Conservation (phyloP, 306 rosid genomes). For the Cucumis hystrix region DNA sequence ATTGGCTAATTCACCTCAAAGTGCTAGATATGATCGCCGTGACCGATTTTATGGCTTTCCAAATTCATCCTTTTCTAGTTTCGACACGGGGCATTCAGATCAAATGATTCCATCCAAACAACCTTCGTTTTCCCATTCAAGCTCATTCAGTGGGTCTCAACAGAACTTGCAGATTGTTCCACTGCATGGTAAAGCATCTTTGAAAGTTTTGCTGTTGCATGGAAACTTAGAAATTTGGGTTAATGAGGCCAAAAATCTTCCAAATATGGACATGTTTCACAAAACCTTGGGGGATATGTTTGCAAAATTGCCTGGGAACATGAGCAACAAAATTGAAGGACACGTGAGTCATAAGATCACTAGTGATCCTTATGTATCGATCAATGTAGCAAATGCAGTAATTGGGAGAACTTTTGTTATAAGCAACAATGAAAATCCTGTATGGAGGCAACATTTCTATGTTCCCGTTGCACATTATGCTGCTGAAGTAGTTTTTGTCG, state of each 20-base stretch:
- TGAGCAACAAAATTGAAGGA: slow-evolving; percentile 48
- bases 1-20: slow-evolving; percentile 19
- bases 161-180: slow-evolving; percentile 61
- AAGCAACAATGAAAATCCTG: slow-evolving; percentile 78
- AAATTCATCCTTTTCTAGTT: slow-evolving; percentile 31
- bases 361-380: slow-evolving; percentile 89
- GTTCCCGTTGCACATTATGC: slow-evolving; percentile 83
- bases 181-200: slow-evolving; percentile 40
- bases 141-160: slow-evolving; percentile 41
- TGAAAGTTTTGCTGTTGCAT: slow-evolving; percentile 64
- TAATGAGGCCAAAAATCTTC: slow-evolving; percentile 58
- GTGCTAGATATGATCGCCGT: slow-evolving; percentile 23
- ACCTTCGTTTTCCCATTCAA: slow-evolving; percentile 24
- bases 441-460: slow-evolving; percentile 76
- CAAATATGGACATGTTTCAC: slow-evolving; percentile 97
- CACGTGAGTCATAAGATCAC: slow-evolving; percentile 47
- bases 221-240: slow-evolving; percentile 85
- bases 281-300: slow-evolving; percentile 73
- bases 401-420: slow-evolving; percentile 90
- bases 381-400: slow-evolving; percentile 61
- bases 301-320: slow-evolving; percentile 38
- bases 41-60: slow-evolving; percentile 36
- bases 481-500: slow-evolving; percentile 73
- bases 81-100: slow-evolving; percentile 18
- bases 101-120: slow-evolving; percentile 9